Evolutionary conservation across 2,329 filamentous ascomycete species (phyloP).

Genomic region (Aspergillus viridinutans): DNA sequence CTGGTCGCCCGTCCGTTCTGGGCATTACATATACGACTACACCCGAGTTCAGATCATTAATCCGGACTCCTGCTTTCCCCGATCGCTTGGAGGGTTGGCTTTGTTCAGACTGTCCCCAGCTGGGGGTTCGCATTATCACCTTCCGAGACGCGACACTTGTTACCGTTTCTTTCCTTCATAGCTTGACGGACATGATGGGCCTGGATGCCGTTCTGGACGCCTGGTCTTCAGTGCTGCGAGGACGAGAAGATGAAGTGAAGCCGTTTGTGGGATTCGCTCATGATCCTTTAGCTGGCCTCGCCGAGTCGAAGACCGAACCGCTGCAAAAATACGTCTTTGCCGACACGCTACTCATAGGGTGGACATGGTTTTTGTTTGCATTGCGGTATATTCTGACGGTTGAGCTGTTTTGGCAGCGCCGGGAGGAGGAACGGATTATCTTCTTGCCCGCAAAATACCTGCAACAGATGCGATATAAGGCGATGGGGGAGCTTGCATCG

Average conservation of each 20-base stretch:
- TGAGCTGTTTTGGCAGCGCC: slow-evolving; percentile 29
- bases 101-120: slow-evolving; percentile 41
- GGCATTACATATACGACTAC: not conserved
- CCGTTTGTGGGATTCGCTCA: slow-evolving; percentile 31
- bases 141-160: slow-evolving; percentile 52
- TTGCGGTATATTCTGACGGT: slow-evolving; percentile 28
- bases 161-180: slow-evolving; percentile 46
- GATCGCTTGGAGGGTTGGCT: slow-evolving; percentile 38
- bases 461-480: slow-evolving; percentile 21
- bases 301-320: slow-evolving; percentile 1
- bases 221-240: slow-evolving; percentile 47
- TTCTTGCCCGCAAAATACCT: slow-evolving; percentile 37
- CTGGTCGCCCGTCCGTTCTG: not conserved
- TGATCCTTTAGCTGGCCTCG: slow-evolving; percentile 34
- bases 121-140: slow-evolving; percentile 46
- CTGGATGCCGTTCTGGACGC: slow-evolving; percentile 40
- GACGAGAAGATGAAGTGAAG: slow-evolving; percentile 40
- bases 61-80: slow-evolving; percentile 30
- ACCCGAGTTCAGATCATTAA: slow-evolving; percentile 1
- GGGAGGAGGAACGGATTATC: slow-evolving; percentile 35
- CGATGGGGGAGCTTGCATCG: slow-evolving; percentile 8
- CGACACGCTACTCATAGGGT: not conserved
- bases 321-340: not conserved
- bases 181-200: slow-evolving; percentile 47
- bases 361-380: slow-evolving; percentile 22